These are phyloP conservation scores for Alternaria ventricosa DNA, from an alignment of 2,329 filamentous ascomycete genomes.

Conservation along the genomic window DNA sequence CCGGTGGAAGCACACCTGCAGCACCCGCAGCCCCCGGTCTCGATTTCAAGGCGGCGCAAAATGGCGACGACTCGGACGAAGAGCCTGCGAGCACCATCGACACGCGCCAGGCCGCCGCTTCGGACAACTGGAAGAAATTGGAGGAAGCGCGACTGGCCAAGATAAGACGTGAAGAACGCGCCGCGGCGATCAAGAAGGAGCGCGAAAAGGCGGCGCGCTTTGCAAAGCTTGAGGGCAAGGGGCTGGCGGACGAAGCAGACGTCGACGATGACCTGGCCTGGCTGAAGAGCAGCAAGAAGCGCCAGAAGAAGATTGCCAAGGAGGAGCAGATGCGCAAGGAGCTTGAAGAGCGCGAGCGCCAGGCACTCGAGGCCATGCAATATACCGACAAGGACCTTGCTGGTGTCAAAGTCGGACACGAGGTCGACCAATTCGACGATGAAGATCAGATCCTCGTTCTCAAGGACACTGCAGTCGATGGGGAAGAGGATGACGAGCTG, in stretches of 20 bases:
- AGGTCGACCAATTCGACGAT: slow-evolving; percentile 79
- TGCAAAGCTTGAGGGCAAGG: slow-evolving; percentile 78
- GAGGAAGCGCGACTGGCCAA: slow-evolving; percentile 75
- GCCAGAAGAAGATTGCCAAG: slow-evolving; percentile 86
- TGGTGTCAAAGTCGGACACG: slow-evolving; percentile 90
- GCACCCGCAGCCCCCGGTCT: slow-evolving; percentile 60
- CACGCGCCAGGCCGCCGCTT: slow-evolving; percentile 73
- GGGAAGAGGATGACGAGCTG: slow-evolving; percentile 88
- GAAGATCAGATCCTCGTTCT: slow-evolving; percentile 89
- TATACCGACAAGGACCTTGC: slow-evolving; percentile 88
- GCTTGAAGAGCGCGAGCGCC: slow-evolving; percentile 71
- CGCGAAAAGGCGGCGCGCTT: slow-evolving; percentile 82
- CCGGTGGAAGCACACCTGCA: slow-evolving; percentile 69
- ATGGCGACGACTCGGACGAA: slow-evolving; percentile 63
- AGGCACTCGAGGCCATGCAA: slow-evolving; percentile 67
- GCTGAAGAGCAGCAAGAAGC: slow-evolving; percentile 89
- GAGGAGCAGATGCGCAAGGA: slow-evolving; percentile 76
- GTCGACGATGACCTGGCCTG: slow-evolving; percentile 81
- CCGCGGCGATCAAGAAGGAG: slow-evolving; percentile 84
- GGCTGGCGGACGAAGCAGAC: slow-evolving; percentile 78
- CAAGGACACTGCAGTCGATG: slow-evolving; percentile 85
- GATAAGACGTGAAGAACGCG: slow-evolving; percentile 77
- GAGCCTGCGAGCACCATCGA: slow-evolving; percentile 85
- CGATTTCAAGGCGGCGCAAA: slow-evolving; percentile 60
- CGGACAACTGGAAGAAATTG: slow-evolving; percentile 75